Evolutionary conservation across 352 stramenopile species (phyloP).

Genomic region (Phytophthora tentaculata): DNA sequence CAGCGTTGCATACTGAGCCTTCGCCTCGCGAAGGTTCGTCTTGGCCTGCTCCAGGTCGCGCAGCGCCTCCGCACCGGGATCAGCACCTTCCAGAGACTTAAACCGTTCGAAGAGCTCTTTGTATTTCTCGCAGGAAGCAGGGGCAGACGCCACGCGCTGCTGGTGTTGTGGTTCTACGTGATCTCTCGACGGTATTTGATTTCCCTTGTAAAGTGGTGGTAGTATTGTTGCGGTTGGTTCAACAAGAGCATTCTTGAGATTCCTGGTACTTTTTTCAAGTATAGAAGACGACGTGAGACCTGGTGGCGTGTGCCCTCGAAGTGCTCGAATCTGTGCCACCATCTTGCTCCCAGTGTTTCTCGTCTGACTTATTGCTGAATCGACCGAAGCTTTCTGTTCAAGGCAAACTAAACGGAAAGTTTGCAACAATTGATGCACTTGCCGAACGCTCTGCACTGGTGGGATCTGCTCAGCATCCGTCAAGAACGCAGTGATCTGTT

Average conservation of each 20-base stretch:
- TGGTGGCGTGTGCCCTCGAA: slow-evolving; percentile 37
- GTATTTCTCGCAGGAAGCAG: slow-evolving; percentile 29
- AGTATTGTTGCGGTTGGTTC: slow-evolving; percentile 9
- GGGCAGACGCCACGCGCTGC: background rate
- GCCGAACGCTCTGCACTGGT: slow-evolving; percentile 52
- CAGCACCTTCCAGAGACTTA: slow-evolving; percentile 32
- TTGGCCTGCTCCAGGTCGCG: slow-evolving; percentile 67
- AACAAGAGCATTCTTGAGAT: slow-evolving; percentile 1
- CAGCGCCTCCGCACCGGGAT: slow-evolving; percentile 51
- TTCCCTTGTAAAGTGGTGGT: slow-evolving; percentile 15
- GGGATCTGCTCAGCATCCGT: slow-evolving; percentile 28
- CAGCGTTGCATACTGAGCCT: slow-evolving; percentile 34
- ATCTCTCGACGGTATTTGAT: slow-evolving; percentile 5
- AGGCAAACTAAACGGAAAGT: slow-evolving; percentile 53
- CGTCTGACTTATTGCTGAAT: slow-evolving; percentile 7
- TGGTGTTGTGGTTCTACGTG: slow-evolving; percentile 5
- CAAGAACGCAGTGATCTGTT: slow-evolving; percentile 45
- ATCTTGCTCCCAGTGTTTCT: slow-evolving; percentile 47
- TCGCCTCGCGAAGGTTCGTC: slow-evolving; percentile 59
- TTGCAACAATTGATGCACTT: slow-evolving; percentile 52
- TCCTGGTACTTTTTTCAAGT: background rate
- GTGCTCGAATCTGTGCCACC: slow-evolving; percentile 56
- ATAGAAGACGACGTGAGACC: slow-evolving; percentile 4
- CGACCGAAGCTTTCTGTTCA: slow-evolving; percentile 25
- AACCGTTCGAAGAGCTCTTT: slow-evolving; percentile 70